A percentile compares a stretch with the other conserved stretches of the same genome.
Conservation (phyloP, 208 protist species). For the Wallacemonas sp. region DNA sequence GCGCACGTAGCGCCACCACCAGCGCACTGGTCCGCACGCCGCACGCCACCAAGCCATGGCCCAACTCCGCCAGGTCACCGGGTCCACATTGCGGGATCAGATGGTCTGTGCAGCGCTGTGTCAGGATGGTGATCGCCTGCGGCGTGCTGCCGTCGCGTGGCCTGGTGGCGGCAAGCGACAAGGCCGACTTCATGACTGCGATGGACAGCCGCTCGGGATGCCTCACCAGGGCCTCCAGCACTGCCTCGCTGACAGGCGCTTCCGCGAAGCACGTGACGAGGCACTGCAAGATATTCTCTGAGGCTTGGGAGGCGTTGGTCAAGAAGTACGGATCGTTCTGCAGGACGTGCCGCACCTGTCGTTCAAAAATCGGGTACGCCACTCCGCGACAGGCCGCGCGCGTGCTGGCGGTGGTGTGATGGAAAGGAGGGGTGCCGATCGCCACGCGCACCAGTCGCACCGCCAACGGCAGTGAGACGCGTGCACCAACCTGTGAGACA, state of each 20-base stretch:
- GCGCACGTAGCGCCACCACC: constrained; percentile 29
- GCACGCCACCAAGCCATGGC: constrained; percentile 57
- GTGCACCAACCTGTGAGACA: constrained; percentile 52
- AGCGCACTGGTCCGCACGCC: constrained; percentile 55
- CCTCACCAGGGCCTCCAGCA: constrained; percentile 64
- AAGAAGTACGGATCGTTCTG: constrained; percentile 67
- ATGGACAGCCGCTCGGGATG: constrained; percentile 40
- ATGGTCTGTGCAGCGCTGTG: constrained; percentile 37
- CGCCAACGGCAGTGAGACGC: constrained; percentile 56
- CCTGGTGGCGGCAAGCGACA: constrained; percentile 56
- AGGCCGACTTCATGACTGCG: constrained; percentile 43
- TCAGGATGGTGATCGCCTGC: constrained; percentile 49
- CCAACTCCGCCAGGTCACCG: constrained; percentile 42
- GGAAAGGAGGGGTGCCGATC: constrained; percentile 28
- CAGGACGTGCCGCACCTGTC: constrained; percentile 61
- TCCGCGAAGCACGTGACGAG: constrained; percentile 73
- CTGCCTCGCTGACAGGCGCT: constrained; percentile 48
- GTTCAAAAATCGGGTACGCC: constrained; percentile 63
- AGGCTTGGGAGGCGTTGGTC: constrained; percentile 41
- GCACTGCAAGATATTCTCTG: constrained; percentile 53
- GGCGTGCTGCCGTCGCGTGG: constrained; percentile 34
- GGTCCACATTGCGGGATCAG: constrained; percentile 47
- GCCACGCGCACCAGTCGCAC: constrained; percentile 64
- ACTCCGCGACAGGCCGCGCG: constrained; percentile 66
- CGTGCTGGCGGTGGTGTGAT: constrained; percentile 24